These are phyloP conservation scores for Meyerozyma smithsonii DNA, from an alignment of 1,139 yeast genomes.

Conservation along the genomic window DNA sequence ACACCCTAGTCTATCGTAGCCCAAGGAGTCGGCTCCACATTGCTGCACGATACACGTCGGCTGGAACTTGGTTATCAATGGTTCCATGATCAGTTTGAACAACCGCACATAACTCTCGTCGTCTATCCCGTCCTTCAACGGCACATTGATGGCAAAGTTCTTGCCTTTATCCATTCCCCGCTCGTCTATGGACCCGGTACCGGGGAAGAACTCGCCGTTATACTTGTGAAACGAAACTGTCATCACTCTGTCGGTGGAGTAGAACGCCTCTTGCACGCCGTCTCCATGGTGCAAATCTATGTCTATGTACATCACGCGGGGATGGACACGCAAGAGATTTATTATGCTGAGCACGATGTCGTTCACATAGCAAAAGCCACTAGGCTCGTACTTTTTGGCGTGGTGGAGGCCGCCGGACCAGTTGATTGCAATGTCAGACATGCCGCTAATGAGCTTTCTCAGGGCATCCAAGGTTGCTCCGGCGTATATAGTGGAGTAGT, in stretches of 20 bases:
- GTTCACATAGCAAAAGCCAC: conserved; percentile 93
- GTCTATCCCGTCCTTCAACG: conserved; percentile 90
- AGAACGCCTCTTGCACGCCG: conserved; percentile 97
- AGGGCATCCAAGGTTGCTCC: conserved; percentile 95
- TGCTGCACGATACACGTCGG: conserved; percentile 94
- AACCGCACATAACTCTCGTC: conserved; percentile 80
- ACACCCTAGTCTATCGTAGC: conserved; percentile 90
- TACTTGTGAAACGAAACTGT: conserved; percentile 93
- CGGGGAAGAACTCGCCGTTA: conserved; percentile 94
- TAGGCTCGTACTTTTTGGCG: conserved; percentile 90
- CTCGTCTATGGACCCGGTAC: conserved; percentile 88
- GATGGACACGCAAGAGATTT: conserved; percentile 77
- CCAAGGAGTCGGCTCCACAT: conserved; percentile 95
- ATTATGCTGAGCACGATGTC: conserved; percentile 89
- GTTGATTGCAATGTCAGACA: conserved; percentile 92
- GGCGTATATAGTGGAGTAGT: conserved; percentile 79
- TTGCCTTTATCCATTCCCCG: conserved; percentile 84
- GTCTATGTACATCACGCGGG: conserved; percentile 89
- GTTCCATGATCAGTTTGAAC: conserved; percentile 83
- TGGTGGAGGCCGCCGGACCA: conserved; percentile 98
- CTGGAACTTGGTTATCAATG: conserved; percentile 72
- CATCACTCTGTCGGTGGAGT: conserved; percentile 92
- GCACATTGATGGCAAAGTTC: conserved; percentile 87
- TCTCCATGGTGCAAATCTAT: conserved; percentile 97
- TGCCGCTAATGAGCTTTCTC: conserved; percentile 73